A percentile compares a stretch with the other conserved stretches of the same genome.
These are phyloP conservation scores for Ceratocystis ficicola DNA, from an alignment of 2,329 filamentous ascomycete species.

Conservation along the genomic window DNA sequence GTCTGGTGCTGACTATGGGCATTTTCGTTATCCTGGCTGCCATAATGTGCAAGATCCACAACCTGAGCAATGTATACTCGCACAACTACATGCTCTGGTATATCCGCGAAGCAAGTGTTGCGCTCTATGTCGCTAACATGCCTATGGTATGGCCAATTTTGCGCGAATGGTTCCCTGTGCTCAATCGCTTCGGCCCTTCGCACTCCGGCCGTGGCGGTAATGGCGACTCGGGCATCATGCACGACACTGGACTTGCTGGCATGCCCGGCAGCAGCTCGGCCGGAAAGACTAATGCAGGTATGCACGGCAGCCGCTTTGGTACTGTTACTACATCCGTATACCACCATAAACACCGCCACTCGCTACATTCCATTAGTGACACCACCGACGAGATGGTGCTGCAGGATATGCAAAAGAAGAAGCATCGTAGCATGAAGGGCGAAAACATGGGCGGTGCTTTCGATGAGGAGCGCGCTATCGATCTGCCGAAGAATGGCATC, in stretches of 20 bases:
- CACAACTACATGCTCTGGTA: constrained; percentile 35
- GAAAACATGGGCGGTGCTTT: not conserved
- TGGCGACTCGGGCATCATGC: constrained; percentile 11
- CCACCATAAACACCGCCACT: constrained; percentile 16
- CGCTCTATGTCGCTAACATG: constrained; percentile 35
- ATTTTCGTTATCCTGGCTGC: constrained; percentile 40
- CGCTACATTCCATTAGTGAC: constrained; percentile 12
- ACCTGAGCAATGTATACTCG: constrained; percentile 32
- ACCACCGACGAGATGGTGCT: constrained; percentile 17
- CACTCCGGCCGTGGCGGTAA: constrained; percentile 15
- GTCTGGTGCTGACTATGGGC: constrained; percentile 36
- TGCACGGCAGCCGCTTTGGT: constrained; percentile 19
- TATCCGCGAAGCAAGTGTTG: constrained; percentile 36
- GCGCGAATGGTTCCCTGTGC: constrained; percentile 28
- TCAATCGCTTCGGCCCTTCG: constrained; percentile 21
- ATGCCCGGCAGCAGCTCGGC: constrained; percentile 11
- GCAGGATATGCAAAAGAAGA: constrained; percentile 13
- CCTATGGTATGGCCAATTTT: constrained; percentile 35
- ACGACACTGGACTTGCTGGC: not conserved
- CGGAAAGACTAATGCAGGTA: constrained; percentile 9
- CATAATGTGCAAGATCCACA: constrained; percentile 37
- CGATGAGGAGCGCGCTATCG: constrained; percentile 12
- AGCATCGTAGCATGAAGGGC: constrained; percentile 9
- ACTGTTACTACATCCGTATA: constrained; percentile 20
- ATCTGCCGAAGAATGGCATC: constrained; percentile 12